Evolutionary conservation across 805 yeast genomes (phyloP).

Genomic region (Tetrapisispora phaffii): DNA sequence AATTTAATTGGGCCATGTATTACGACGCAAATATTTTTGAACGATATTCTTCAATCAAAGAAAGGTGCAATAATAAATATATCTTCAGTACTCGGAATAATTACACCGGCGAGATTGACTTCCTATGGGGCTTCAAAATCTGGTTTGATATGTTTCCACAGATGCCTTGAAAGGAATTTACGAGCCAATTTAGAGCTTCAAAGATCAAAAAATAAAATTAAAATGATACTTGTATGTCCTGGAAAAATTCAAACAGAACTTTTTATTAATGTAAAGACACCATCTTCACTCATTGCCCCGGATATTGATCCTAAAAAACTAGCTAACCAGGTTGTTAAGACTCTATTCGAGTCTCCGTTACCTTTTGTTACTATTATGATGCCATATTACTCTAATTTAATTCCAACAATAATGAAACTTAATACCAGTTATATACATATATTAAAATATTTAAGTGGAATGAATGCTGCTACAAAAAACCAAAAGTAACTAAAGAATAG

Average conservation of each 20-base stretch:
- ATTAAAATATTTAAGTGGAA: constrained; percentile 47
- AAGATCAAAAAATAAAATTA: constrained; percentile 30
- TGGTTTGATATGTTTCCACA: constrained; percentile 77
- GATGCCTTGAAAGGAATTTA: constrained; percentile 46
- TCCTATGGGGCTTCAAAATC: constrained; percentile 89
- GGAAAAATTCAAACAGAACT: constrained; percentile 74
- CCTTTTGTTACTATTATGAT: constrained; percentile 56
- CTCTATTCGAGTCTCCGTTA: constrained; percentile 43
- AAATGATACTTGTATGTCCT: constrained; percentile 71
- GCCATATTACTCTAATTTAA: constrained; percentile 67
- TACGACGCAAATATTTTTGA: constrained; percentile 60
- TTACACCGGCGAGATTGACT: constrained; percentile 70
- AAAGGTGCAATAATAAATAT: constrained; percentile 75
- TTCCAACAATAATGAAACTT: constrained; percentile 60
- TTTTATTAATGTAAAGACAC: constrained; percentile 68
- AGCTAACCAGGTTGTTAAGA: constrained; percentile 46
- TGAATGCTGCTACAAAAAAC: constrained; percentile 37
- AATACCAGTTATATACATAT: constrained; percentile 50
- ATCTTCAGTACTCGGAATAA: constrained; percentile 75
- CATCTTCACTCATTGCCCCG: constrained; percentile 71
- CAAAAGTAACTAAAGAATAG: background rate
- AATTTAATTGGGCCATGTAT: constrained; percentile 64
- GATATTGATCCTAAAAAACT: constrained; percentile 60
- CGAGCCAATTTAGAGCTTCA: constrained; percentile 30
- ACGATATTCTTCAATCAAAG: constrained; percentile 49